Evolutionary conservation across 352 stramenopile species (phyloP).

Genomic region (Chrysophaeum taylorii): DNA sequence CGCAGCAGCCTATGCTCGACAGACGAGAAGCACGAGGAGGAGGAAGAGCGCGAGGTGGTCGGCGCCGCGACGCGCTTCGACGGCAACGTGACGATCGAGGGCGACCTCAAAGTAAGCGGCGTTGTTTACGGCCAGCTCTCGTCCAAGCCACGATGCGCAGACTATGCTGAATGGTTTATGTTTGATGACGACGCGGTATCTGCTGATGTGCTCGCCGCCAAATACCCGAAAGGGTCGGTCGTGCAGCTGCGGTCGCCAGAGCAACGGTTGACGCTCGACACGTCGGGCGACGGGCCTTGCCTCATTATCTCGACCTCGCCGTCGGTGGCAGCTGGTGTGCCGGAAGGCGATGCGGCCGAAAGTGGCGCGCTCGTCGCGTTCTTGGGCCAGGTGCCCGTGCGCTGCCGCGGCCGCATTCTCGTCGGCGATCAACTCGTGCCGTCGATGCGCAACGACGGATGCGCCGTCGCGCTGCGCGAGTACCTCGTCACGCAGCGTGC

Average conservation of each 20-base stretch:
- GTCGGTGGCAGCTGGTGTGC: slow-evolving; percentile 23
- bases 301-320: slow-evolving; percentile 23
- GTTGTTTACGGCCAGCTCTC: slow-evolving; percentile 15
- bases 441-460: slow-evolving; percentile 15
- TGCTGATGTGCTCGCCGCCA: neutral
- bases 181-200: slow-evolving; percentile 1
- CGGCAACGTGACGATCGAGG: slow-evolving; percentile 4
- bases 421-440: slow-evolving; percentile 20
- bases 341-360: neutral
- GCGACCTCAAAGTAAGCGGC: slow-evolving; percentile 14
- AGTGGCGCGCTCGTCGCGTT: slow-evolving; percentile 18
- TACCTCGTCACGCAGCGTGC: neutral
- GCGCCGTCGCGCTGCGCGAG: slow-evolving; percentile 2
- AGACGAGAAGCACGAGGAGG: too few relatives aligned
- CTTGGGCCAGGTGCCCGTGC: slow-evolving; percentile 22
- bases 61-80: too few relatives aligned
- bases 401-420: slow-evolving; percentile 11
- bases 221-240: slow-evolving; percentile 11
- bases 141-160: slow-evolving; percentile 17
- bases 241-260: slow-evolving; percentile 24
- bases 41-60: too few relatives aligned
- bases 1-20: too few relatives aligned
- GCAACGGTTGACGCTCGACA: slow-evolving; percentile 25
- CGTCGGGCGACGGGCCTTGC: slow-evolving; percentile 19
- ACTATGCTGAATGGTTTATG: slow-evolving; percentile 27